A percentile compares a stretch with the other conserved stretches of the same genome.
Conservation (phyloP, 768 basidiomycete species). For the Hortiboletus flavorubellus region DNA sequence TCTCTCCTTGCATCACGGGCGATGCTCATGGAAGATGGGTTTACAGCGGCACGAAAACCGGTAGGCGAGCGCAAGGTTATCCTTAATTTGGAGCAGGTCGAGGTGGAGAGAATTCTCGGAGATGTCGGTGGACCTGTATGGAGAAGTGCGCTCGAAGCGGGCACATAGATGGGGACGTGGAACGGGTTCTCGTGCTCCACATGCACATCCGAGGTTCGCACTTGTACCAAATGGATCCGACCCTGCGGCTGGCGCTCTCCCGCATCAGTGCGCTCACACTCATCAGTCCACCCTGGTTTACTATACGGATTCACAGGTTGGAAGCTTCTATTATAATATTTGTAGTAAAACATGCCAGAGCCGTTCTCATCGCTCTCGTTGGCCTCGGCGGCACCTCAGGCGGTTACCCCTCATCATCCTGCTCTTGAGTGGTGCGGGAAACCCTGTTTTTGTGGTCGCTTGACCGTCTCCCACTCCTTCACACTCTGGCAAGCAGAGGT, state of each 20-base stretch:
- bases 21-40: slow-evolving; percentile 66
- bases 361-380: too few species aligned
- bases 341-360: too few species aligned
- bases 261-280: too few species aligned
- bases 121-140: slow-evolving; percentile 71
- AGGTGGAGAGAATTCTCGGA: slow-evolving; percentile 82
- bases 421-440: too few species aligned
- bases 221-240: not conserved
- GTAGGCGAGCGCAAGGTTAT: slow-evolving; percentile 68
- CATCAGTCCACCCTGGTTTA: too few species aligned
- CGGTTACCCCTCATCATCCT: too few species aligned
- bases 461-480: too few species aligned
- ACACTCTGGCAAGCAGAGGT: too few species aligned
- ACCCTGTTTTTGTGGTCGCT: too few species aligned
- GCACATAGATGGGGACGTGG: slow-evolving; percentile 5
- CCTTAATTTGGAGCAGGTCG: slow-evolving; percentile 79
- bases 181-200: not conserved
- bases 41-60: slow-evolving; percentile 49
- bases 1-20: slow-evolving; percentile 77
- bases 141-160: slow-evolving; percentile 46
- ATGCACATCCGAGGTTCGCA: not conserved
- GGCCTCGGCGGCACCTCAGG: too few species aligned
- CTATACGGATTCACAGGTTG: too few species aligned
- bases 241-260: not conserved
- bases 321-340: too few species aligned